A percentile compares a stretch with the other conserved stretches of the same genome.
Conservation (phyloP, 495 filamentous ascomycete species). For the Terfezia boudieri region DNA sequence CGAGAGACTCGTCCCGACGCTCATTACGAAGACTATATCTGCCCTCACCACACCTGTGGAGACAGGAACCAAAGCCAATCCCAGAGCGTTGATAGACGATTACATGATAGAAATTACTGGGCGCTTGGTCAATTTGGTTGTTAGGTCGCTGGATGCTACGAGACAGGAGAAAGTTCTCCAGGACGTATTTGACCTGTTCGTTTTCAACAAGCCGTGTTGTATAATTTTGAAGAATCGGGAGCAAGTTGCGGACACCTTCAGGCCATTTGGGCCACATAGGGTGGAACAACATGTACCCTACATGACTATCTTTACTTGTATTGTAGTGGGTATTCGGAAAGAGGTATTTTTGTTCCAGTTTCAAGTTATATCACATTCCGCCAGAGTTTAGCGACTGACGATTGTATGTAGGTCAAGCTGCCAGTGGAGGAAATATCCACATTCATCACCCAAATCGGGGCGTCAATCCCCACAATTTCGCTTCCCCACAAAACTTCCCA, state of each 20-base stretch:
- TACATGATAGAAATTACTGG: conserved; percentile 39
- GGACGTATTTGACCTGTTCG: conserved; percentile 37
- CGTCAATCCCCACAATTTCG: conserved; percentile 5
- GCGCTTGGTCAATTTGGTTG: conserved; percentile 37
- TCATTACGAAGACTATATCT: conserved; percentile 26
- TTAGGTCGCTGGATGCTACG: conserved; percentile 29
- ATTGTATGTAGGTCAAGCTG: conserved; percentile 5
- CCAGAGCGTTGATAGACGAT: conserved; percentile 29
- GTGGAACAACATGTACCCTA: conserved; percentile 24
- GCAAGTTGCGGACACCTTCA: conserved; percentile 8
- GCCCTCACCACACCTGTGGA: conserved; percentile 15
- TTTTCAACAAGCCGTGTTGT: conserved; percentile 8
- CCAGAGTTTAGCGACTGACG: not conserved
- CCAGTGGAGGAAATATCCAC: conserved; percentile 2
- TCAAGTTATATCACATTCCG: no score
- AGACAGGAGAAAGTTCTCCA: conserved; percentile 33
- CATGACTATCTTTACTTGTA: conserved; percentile 37
- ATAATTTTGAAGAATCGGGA: conserved; percentile 5
- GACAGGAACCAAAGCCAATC: conserved; percentile 20
- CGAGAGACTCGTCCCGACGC: conserved; percentile 33
- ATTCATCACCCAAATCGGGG: conserved; percentile 6
- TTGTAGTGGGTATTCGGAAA: conserved; percentile 34
- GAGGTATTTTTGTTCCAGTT: conserved; percentile 17
- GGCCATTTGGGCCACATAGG: conserved; percentile 9
- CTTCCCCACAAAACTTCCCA: conserved; percentile 23